These are phyloP conservation scores for Cyclanthera cordifolia DNA, from an alignment of 306 rosid genomes.

Conservation along the genomic window DNA sequence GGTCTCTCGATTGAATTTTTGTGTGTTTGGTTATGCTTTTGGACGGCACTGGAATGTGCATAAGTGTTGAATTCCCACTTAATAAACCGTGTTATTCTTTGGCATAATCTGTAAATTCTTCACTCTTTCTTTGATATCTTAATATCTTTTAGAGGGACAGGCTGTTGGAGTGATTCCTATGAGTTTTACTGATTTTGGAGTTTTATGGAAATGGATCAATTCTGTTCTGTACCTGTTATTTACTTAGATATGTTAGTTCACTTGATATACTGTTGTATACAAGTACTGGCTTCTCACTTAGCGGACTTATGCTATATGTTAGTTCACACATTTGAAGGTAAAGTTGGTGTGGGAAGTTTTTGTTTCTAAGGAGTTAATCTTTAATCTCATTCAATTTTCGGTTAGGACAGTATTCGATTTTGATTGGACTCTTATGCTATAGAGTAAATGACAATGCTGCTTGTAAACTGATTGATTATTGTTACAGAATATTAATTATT, in stretches of 20 bases:
- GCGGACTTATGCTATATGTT: too few relatives aligned
- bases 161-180: neutral
- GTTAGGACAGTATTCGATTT: too few relatives aligned
- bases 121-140: neutral
- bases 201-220: neutral
- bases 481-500: neutral
- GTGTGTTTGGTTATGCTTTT: slow-evolving; percentile 17
- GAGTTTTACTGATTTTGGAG: neutral
- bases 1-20: slow-evolving; percentile 18
- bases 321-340: too few relatives aligned
- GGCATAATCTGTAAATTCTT: neutral
- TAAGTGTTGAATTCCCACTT: too few relatives aligned
- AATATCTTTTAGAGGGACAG: neutral
- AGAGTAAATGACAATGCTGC: slow-evolving; percentile 6
- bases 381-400: too few relatives aligned
- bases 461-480: neutral
- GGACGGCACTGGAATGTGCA: slow-evolving; percentile 21
- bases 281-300: neutral
- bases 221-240: neutral
- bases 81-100: neutral
- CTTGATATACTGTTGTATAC: neutral
- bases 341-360: too few relatives aligned
- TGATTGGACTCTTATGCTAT: neutral
- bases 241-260: neutral
- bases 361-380: too few relatives aligned